These are phyloP conservation scores for Phytopythium montanum DNA, from an alignment of 352 stramenopile genomes.

Conservation along the genomic window DNA sequence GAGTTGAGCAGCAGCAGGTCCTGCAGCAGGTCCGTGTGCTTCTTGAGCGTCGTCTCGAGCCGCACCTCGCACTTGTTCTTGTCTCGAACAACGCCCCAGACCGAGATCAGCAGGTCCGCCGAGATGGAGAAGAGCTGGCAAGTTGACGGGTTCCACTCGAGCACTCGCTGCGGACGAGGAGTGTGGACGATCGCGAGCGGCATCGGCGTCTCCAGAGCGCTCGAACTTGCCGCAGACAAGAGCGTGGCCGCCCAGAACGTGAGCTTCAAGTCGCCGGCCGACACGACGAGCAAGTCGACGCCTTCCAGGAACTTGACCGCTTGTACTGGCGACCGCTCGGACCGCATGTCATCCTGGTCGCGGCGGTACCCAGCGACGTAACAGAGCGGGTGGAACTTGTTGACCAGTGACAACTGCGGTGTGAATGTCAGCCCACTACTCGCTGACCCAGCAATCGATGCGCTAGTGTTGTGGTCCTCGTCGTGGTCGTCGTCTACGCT, in stretches of 20 bases:
- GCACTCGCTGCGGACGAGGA: conserved; percentile 56
- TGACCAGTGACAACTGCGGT: conserved; percentile 41
- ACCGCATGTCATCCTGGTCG: conserved; percentile 74
- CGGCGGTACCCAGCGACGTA: conserved; percentile 67
- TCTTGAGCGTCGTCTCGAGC: conserved; percentile 50
- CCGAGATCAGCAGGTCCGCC: conserved; percentile 59
- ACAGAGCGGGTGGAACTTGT: conserved; percentile 73
- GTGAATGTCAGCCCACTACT: conserved; percentile 20
- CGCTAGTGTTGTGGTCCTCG: neutral
- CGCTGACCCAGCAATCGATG: neutral
- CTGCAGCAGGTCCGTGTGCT: conserved; percentile 69
- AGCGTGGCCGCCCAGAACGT: conserved; percentile 70
- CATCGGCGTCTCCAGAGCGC: conserved; percentile 55
- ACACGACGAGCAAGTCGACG: conserved; percentile 64
- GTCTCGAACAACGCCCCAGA: conserved; percentile 48
- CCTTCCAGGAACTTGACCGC: conserved; percentile 60
- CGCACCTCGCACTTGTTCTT: conserved; percentile 46
- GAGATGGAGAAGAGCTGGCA: conserved; percentile 71
- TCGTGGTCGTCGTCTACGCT: conserved; percentile 8
- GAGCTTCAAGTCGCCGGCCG: conserved; percentile 69
- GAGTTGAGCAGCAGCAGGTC: conserved; percentile 69
- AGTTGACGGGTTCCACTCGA: conserved; percentile 60
- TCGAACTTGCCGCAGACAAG: conserved; percentile 56
- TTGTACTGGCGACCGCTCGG: conserved; percentile 72
- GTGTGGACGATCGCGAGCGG: conserved; percentile 67